Base-by-base conservation (phyloP, 371 early-diverging fungal genomes). In the Thermomucor indicae-seudaticae region DNA sequence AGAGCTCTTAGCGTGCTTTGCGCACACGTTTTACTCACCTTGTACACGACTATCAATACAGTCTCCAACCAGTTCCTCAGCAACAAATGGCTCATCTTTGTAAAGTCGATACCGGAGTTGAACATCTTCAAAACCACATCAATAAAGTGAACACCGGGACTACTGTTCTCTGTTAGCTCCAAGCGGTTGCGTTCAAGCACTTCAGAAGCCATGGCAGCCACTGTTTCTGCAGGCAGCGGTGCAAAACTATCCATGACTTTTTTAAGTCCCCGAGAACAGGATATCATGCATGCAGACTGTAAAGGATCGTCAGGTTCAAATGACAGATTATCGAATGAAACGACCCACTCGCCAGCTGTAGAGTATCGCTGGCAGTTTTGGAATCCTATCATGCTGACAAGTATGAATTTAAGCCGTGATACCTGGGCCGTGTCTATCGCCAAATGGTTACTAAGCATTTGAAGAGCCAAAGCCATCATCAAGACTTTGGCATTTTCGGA, bases 31-130 rank as follows among this genome's bases (percentile, higher is more conserved):
- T 50, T 57, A 51, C 2, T 67, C 67, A 59, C 79, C 72, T 83
- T 83, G 65, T 83, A 83, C 3, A 83, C 59, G 14, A 80, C 72
- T 41, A 83, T 72, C 39, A 80, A 24, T 14, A 79, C 44, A 5
- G 72, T 67, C 24, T 83, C 83, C 4, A 83, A 64, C 83, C 83
- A 83, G 20, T 62, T 64, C 38, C 70, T 78, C 25, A 83, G 63
- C 53, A 71, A 63, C 43, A 73, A 51, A 52, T 77, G 77, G 17
- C 64, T 73, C 4, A 77, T 23, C 34, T 49, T 49, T 10, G 72
- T 60, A 25, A 77, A 54, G 43, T 77, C 72, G 0, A 73, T 44
- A 7, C 63, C 65, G 12, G 79, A 74, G 43, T 70, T 62, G 30
- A 77, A 64, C 43, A 75, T 56, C n/a, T 69, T 72, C 11, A 79